phyloP scores from a whole-genome alignment of 2,329 filamentous ascomycete genomes.

The Trichoderma sp. region DNA sequence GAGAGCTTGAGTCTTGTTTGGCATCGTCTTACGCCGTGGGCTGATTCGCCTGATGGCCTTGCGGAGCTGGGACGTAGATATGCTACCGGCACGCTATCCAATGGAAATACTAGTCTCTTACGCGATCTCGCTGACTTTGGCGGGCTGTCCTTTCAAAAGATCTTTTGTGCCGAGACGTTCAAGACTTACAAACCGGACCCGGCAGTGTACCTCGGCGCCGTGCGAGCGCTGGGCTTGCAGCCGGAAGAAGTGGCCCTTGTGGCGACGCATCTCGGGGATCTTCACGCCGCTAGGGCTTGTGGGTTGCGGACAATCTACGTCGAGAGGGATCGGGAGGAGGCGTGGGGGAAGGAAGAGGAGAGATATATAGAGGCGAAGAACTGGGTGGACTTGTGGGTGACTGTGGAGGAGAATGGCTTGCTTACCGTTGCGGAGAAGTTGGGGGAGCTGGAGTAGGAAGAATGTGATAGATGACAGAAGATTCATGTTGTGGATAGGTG shows the following conservation, averaged over 20 bases:
- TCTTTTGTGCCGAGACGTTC: constrained; percentile 70
- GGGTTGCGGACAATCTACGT: constrained; percentile 74
- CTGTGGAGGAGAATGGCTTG: constrained; percentile 33
- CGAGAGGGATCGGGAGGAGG: constrained; percentile 65
- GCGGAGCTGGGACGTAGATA: constrained; percentile 51
- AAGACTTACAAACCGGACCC: constrained; percentile 71
- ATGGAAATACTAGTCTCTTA: constrained; percentile 68
- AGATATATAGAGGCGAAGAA: constrained; percentile 49
- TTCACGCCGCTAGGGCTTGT: constrained; percentile 60
- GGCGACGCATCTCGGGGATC: constrained; percentile 69
- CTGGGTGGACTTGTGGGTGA: constrained; percentile 42
- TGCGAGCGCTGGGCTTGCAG: constrained; percentile 51
- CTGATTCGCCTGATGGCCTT: constrained; percentile 59
- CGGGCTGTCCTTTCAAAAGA: constrained; percentile 56
- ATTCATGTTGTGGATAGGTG: not conserved
- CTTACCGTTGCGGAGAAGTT: constrained; percentile 31
- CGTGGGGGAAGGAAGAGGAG: constrained; percentile 50
- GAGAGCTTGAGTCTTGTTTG: constrained; percentile 64
- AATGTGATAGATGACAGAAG: not conserved
- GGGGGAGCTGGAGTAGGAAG: constrained; percentile 21
- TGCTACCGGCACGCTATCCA: constrained; percentile 66
- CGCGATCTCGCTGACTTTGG: constrained; percentile 60
- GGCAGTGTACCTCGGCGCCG: constrained; percentile 67
- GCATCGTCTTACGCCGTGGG: constrained; percentile 71
- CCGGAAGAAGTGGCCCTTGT: constrained; percentile 70